A percentile compares a stretch with the other conserved stretches of the same genome.
These are phyloP conservation scores for Penicillium cosmopolitanum DNA, from an alignment of 495 filamentous ascomycete genomes.

Conservation along the genomic window DNA sequence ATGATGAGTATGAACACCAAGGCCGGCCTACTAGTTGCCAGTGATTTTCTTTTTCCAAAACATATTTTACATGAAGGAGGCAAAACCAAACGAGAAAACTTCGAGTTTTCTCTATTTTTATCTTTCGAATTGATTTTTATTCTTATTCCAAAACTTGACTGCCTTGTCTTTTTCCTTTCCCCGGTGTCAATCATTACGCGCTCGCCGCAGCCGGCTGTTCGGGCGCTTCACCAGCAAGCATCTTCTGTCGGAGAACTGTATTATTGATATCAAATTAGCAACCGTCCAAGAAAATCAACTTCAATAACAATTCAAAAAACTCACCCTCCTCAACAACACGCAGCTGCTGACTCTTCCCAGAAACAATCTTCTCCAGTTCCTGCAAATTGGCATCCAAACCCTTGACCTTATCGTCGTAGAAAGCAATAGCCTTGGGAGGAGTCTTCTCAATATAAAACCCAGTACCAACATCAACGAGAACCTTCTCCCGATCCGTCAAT, in stretches of 20 bases:
- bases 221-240: conserved; percentile 44
- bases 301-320: conserved; percentile 19
- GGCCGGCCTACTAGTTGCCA: no score
- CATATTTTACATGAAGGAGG: no score
- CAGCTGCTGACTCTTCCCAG: conserved; percentile 81
- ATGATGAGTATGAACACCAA: no score
- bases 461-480: conserved; percentile 94
- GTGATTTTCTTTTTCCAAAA: no score
- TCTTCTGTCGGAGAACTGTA: conserved; percentile 51
- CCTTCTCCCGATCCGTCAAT: conserved; percentile 74
- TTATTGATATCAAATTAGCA: conserved; percentile 19
- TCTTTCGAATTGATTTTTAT: not conserved
- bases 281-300: not conserved
- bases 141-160: not conserved
- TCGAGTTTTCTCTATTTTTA: no score
- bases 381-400: conserved; percentile 76
- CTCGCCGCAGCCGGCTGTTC: conserved; percentile 32
- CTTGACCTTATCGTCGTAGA: conserved; percentile 85
- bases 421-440: conserved; percentile 73
- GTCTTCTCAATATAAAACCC: conserved; percentile 97
- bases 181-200: conserved; percentile 26
- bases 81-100: no score
- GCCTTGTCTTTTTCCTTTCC: no score
- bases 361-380: conserved; percentile 84
- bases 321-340: conserved; percentile 86